Percentiles rank a stretch among this genome's conserved stretches.
Conservation (phyloP, 768 basidiomycete species). For the Psilocybe tampanensis region DNA sequence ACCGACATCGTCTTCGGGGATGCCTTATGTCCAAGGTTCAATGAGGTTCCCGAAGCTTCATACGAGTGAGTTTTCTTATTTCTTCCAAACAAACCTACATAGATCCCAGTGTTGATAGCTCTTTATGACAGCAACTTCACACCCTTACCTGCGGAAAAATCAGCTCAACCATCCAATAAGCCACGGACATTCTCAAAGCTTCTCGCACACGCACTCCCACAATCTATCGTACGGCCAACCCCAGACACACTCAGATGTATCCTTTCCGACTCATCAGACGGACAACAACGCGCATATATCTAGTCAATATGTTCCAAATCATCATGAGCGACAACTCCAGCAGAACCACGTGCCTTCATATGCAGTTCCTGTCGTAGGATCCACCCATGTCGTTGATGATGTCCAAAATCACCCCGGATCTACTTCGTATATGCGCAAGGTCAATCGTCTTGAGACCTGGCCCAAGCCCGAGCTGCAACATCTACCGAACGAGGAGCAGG, state of each 20-base stretch:
- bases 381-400: neutral
- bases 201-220: conserved; percentile 6
- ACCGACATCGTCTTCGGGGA: neutral
- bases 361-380: neutral
- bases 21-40: neutral
- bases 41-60: conserved; percentile 12
- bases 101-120: neutral
- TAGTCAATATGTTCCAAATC: neutral
- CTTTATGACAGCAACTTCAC: conserved; percentile 19
- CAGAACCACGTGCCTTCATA: conserved; percentile 5
- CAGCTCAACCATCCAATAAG: conserved; percentile 13
- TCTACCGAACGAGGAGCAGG: conserved; percentile 2
- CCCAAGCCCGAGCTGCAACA: neutral
- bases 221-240: conserved; percentile 1
- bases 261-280: conserved; percentile 14
- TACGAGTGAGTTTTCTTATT: conserved; percentile 13
- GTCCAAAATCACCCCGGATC: neutral
- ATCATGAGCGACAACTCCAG: neutral
- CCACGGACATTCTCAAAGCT: conserved; percentile 8
- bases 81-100: neutral
- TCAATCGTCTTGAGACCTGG: neutral
- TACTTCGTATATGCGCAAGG: conserved; percentile 16
- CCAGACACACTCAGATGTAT: neutral
- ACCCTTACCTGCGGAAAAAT: conserved; percentile 26
- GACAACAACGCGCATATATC: neutral